Evolutionary conservation across 73 alveolate genomes (phyloP), one percentile per base, ranked within the genome.

Genomic region (Vitrella brassicaformis): DNA sequence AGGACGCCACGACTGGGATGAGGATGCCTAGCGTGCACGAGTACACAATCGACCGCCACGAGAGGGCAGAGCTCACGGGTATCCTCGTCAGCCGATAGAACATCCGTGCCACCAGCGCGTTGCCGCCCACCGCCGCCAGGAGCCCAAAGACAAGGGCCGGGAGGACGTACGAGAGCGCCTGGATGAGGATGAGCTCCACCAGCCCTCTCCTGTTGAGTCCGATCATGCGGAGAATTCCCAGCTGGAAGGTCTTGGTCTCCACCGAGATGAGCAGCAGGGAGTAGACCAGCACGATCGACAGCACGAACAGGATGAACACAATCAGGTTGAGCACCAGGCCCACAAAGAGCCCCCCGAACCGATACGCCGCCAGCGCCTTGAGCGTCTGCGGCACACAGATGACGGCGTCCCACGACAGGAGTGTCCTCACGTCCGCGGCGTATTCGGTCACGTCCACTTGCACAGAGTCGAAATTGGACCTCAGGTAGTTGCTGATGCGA

Each of bases 191-290:
- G 83, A 87, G 65, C 30, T 68, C 31, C 68, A 87, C 79, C 31
- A 91, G 86, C 1, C 94, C 95, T 26, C 47, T n/a, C 66, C 90
- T 87, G 64, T 78, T 78, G 47, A 91, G 82, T 7, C 97, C 97
- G 26, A 91, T 79, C 86, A 91, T 89, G 71, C 95, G 79, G 73
- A 90, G 73, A 25, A 91, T 92, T 19, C 97, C 97, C 45, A 89
- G 68, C 65, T 91, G 93, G 74, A 87, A 91, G 0, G 95, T 80
- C 65, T 87, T 89, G 10, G 95, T 86, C 82, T 91, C 97, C 26
- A 91, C 95, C 30, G 90, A 73, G 47, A 91, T 83, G 88, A 91
- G 76, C 64, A 91, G 86, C 64, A 91, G 75, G 31, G 90, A 79
- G 81, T 91, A 91, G 28, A 91, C 82, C 29, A 91, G 88, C 74